phyloP scores from a whole-genome alignment of 2,329 filamentous ascomycete genomes.

The Microcyclospora tardicrescens region DNA sequence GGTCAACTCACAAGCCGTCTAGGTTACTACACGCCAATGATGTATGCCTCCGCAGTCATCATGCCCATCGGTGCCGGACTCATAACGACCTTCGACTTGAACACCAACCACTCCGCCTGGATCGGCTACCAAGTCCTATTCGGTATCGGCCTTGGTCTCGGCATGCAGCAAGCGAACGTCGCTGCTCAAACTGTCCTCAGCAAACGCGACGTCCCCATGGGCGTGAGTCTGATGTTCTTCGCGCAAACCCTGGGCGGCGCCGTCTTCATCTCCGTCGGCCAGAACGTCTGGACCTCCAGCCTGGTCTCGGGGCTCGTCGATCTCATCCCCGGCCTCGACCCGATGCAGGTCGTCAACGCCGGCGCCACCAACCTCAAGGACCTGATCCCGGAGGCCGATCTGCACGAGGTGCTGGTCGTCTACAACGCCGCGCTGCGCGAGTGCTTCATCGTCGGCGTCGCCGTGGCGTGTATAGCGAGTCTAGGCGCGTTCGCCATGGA shows the following conservation, averaged over 20 bases:
- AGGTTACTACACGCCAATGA: constrained; percentile 37
- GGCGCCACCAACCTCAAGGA: constrained; percentile 19
- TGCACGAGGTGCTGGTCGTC: constrained; percentile 9
- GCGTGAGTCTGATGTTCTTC: constrained; percentile 30
- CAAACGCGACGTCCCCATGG: constrained; percentile 26
- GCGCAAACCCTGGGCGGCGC: constrained; percentile 31
- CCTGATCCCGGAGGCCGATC: constrained; percentile 11
- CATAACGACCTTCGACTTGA: constrained; percentile 28
- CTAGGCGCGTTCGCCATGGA: constrained; percentile 16
- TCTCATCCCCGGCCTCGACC: constrained; percentile 7
- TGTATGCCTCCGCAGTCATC: constrained; percentile 25
- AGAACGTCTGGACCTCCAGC: constrained; percentile 18
- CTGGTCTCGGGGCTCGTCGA: constrained; percentile 4
- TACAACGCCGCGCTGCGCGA: constrained; percentile 19
- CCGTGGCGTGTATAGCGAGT: constrained; percentile 8
- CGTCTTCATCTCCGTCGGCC: constrained; percentile 30
- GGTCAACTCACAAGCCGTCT: constrained; percentile 26
- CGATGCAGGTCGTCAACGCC: constrained; percentile 11
- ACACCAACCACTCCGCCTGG: constrained; percentile 29
- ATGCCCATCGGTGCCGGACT: constrained; percentile 33
- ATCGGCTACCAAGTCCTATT: constrained; percentile 36
- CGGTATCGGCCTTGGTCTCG: constrained; percentile 33
- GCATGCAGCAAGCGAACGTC: constrained; percentile 30
- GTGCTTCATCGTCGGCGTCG: constrained; percentile 15
- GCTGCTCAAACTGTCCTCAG: constrained; percentile 26